Conservation (phyloP, 805 yeast genomes). For the Candida orba region DNA sequence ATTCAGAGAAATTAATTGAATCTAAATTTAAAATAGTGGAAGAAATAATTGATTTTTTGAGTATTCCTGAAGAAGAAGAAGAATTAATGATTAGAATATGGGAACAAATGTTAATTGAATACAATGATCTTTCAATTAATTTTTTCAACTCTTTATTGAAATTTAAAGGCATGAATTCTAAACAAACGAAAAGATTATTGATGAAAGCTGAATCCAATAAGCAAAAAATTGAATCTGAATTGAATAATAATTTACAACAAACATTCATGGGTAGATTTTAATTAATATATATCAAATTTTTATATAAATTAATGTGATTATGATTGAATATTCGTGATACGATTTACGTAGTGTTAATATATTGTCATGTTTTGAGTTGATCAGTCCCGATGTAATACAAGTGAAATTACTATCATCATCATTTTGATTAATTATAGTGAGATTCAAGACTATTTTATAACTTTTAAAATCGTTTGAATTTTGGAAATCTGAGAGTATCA, state of each 20-base stretch:
- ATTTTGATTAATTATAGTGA: neutral
- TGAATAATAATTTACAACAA: neutral
- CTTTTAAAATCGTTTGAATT: neutral
- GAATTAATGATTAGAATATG: slow-evolving; percentile 8
- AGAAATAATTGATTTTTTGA: slow-evolving; percentile 45
- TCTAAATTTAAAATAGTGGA: slow-evolving; percentile 54
- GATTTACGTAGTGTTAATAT: slow-evolving; percentile 1
- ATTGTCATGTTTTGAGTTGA: slow-evolving; percentile 5
- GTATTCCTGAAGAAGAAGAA: slow-evolving; percentile 7
- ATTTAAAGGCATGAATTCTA: slow-evolving; percentile 4
- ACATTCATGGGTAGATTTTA: slow-evolving; percentile 8
- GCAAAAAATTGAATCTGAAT: slow-evolving; percentile 3
- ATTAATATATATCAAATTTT: neutral
- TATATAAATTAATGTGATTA: slow-evolving; percentile 5
- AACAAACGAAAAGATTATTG: slow-evolving; percentile 1
- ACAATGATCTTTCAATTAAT: slow-evolving; percentile 8
- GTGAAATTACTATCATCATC: slow-evolving; percentile 2
- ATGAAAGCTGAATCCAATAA: slow-evolving; percentile 5
- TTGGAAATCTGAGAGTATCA: too few species aligned
- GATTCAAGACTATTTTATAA: slow-evolving; percentile 2
- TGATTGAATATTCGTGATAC: neutral
- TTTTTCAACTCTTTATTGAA: slow-evolving; percentile 8
- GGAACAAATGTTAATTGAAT: slow-evolving; percentile 5
- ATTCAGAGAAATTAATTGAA: slow-evolving; percentile 28
- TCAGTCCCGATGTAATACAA: slow-evolving; percentile 1